Evolutionary conservation across 441 rosid genomes (phyloP).

Genomic region (Mallotus japonicus): DNA sequence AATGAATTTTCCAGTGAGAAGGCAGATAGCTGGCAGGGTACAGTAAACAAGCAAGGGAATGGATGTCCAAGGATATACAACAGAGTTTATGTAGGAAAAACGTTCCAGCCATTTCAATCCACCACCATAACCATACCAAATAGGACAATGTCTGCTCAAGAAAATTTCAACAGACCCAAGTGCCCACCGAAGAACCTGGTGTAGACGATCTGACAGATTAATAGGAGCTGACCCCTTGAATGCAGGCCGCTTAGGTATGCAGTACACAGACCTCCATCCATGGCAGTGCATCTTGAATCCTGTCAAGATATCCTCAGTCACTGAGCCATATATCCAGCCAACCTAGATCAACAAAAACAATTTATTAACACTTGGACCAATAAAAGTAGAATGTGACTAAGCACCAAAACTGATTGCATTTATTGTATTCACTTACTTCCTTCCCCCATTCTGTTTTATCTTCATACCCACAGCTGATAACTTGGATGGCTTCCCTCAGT

Average conservation of each 20-base stretch:
- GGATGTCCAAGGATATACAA: constrained; percentile 93
- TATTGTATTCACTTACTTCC: constrained; percentile 51
- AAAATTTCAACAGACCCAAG: constrained; percentile 97
- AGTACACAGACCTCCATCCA: constrained; percentile 98
- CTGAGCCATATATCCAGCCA: constrained; percentile 99
- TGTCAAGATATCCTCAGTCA: constrained; percentile 94
- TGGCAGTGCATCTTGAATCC: constrained; percentile 99
- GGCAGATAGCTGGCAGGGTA: constrained; percentile 90
- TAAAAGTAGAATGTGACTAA: background rate
- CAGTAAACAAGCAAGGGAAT: constrained; percentile 86
- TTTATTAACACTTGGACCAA: background rate
- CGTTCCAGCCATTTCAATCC: constrained; percentile 90
- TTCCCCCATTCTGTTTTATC: constrained; percentile 99
- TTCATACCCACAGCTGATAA: constrained; percentile 97
- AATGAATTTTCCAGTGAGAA: constrained; percentile 93
- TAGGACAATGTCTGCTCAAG: constrained; percentile 94
- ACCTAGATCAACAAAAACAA: constrained; percentile 44
- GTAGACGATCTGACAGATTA: constrained; percentile 94
- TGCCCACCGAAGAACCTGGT: constrained; percentile 99
- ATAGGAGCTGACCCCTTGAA: constrained; percentile 99
- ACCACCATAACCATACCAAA: constrained; percentile 97
- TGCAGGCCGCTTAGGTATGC: constrained; percentile 82
- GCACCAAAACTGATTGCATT: background rate
- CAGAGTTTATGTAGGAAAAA: constrained; percentile 87
- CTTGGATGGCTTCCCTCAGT: constrained; percentile 95